Base-by-base conservation (phyloP, 768 basidiomycete species). In the Tricholoma flavovirens region DNA sequence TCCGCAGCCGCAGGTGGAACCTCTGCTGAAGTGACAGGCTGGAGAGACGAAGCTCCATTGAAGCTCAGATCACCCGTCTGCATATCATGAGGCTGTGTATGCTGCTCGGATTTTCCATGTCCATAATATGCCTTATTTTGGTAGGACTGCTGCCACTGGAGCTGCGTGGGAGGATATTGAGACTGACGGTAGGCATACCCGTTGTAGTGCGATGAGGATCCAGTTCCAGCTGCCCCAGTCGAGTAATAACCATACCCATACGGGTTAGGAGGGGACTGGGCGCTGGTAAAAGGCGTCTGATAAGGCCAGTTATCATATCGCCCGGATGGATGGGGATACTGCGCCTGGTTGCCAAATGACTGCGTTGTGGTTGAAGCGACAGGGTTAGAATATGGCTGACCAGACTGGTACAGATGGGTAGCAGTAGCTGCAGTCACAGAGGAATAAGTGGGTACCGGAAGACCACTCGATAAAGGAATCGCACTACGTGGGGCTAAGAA, bases 301-400 rank as follows among this genome's bases (percentile, higher is more conserved):
- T 75, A 74, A 15, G 69, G 60, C 74, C 74, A 77, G 56, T 73
- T 73, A 53, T 74, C 71, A 53, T 74, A 72, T 19, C 69, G 62
- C 11, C 67, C 60, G 49, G 68, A 51, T 11, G 57, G 69, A 42
- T 62, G 55, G 11, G 59, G 49, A 53, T 67, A 64, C 17, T 57
- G 57, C 19, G 61, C 33, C 26, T 59, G 32, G 40, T 55, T 53
- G 14, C 59, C 60, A 49, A 63, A 66, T 36, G 51, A 59, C 14
- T 60, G 59, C n/a, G 52, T 54, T 49, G 56, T 51, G 5, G 58
- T 17, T 30, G 56, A 46, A 46, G 52, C 43, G 49, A 38, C 53
- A 48, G 54, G 63, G 59, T 61, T 62, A 33, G 49, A 49, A 43
- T 30, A 59, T 29, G 33, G 29, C 24, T 57, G 21, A 58, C 57